Evolutionary conservation across 2,329 filamentous ascomycete species (phyloP).

Genomic region (Xylaria sp.): DNA sequence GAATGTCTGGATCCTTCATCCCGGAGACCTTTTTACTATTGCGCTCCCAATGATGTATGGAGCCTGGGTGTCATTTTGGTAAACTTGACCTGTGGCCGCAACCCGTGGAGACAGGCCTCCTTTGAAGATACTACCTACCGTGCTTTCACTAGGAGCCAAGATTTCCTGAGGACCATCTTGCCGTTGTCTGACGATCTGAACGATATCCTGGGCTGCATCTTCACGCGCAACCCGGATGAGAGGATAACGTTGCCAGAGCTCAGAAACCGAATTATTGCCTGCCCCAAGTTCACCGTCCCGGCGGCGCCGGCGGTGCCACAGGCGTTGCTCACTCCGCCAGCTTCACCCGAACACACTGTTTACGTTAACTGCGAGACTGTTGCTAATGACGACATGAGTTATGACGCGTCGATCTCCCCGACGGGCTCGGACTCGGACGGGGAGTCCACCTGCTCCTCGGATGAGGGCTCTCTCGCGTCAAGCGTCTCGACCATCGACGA

Average conservation of each 20-base stretch:
- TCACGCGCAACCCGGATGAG: conserved; percentile 76
- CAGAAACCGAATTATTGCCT: conserved; percentile 68
- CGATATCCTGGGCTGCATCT: conserved; percentile 78
- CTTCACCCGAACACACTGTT: conserved; percentile 40
- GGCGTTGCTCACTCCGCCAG: conserved; percentile 37
- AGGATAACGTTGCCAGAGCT: conserved; percentile 79
- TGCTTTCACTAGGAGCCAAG: conserved; percentile 76
- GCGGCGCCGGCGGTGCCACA: conserved; percentile 30
- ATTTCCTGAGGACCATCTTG: conserved; percentile 88
- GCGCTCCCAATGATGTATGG: conserved; percentile 95
- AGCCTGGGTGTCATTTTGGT: conserved; percentile 96
- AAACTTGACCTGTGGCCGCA: conserved; percentile 94
- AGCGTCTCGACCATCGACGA: conserved; percentile 49
- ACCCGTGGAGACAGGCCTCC: conserved; percentile 97
- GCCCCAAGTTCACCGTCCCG: conserved; percentile 64
- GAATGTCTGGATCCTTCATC: conserved; percentile 82
- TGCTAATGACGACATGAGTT: conserved; percentile 41
- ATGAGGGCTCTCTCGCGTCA: conserved; percentile 53
- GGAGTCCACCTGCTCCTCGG: conserved; percentile 43
- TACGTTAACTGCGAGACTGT: conserved; percentile 45
- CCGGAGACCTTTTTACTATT: conserved; percentile 75
- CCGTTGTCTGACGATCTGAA: conserved; percentile 87
- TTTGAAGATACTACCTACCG: conserved; percentile 91
- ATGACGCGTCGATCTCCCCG: conserved; percentile 44
- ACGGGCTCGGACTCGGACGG: conserved; percentile 41